Percentiles rank a stretch among this genome's conserved stretches.
phyloP scores from a whole-genome alignment of 345 rosid species.

The Gossypium rotundifolium region DNA sequence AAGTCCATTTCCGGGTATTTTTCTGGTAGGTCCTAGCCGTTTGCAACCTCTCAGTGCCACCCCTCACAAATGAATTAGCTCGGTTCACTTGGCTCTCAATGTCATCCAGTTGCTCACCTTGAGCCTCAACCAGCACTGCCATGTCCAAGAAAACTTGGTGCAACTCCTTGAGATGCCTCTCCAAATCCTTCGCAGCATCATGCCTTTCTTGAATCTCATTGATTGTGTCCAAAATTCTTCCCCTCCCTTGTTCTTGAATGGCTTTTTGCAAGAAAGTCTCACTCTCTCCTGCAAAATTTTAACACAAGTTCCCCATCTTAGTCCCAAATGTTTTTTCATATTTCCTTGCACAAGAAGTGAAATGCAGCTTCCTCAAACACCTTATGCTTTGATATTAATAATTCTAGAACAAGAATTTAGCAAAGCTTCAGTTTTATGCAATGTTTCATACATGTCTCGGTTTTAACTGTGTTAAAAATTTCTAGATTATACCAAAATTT shows the following conservation, averaged over 20 bases:
- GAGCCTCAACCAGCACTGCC: constrained; percentile 81
- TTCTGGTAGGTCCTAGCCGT: constrained; percentile 70
- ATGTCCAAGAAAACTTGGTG: constrained; percentile 92
- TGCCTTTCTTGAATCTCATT: constrained; percentile 87
- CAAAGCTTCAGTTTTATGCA: not conserved
- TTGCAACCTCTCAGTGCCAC: constrained; percentile 51
- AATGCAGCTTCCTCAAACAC: not conserved
- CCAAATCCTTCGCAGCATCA: constrained; percentile 74
- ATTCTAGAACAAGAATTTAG: not conserved
- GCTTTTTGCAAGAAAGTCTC: constrained; percentile 86
- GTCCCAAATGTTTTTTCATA: not conserved
- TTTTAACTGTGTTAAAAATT: not conserved
- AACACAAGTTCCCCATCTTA: not conserved
- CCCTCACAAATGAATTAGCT: constrained; percentile 63
- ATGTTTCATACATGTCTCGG: not conserved
- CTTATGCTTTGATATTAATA: not conserved
- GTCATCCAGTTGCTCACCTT: constrained; percentile 79
- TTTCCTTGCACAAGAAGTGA: not conserved
- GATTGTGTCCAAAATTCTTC: constrained; percentile 66
- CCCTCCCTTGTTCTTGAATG: constrained; percentile 89
- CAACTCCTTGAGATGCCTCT: constrained; percentile 70
- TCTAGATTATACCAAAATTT: not conserved
- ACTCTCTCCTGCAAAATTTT: constrained; percentile 60
- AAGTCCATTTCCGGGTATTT: constrained; percentile 79
- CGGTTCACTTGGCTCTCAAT: constrained; percentile 74